Evolutionary conservation across 2,329 filamentous ascomycete genomes (phyloP), one percentile per base, ranked within the genome.

Genomic region (Aspergillus proliferans): DNA sequence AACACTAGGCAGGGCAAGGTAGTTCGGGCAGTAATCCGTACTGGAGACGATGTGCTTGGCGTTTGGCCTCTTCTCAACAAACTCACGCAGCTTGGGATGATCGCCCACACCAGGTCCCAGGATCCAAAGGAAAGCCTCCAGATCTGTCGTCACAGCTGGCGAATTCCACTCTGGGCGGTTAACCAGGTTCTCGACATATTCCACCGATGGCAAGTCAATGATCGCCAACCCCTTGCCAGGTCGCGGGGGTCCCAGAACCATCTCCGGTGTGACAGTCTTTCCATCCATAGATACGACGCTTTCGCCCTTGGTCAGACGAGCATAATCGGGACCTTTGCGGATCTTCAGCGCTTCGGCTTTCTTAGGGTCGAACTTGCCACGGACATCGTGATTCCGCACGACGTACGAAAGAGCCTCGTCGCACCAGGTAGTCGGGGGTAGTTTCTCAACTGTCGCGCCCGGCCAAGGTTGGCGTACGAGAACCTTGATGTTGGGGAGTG

Each of bases 381-480:
- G 82, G 47, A 86, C 79, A 34, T 84, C 76, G 53, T 89, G 82
- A 47, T 82, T 83, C 58, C 88, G 87, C 63, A 95, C 79, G 50
- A 98, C 85, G 68, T 98, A 98, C 50, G 86, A 95, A 58, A 96
- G 74, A 5, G 88, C 84, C 43, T 84, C 82, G 24, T 75, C 73
- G 1, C 81, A 81, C 4, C 84, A 85, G 18, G 75, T 71, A 0
- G 88, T 87, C 0, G 75, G 76, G 0, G 93, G 93, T 2, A 97
- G 76, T 12, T 67, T 70, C 14, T 78, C 65, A 9, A 90, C 72
- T 48, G 77, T 68, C 4, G 86, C 81, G 14, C 81, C 87, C 9
- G 88, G 88, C 89, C 89, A 95, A 1, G 88, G 88, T 55, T 81
- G 80, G 12, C 88, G 81, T 4, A 88, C 82, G 22, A 89, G 72